Evolutionary conservation across 176 grass and related monocot species (phyloP).

Genomic region (Chloris gayana): DNA sequence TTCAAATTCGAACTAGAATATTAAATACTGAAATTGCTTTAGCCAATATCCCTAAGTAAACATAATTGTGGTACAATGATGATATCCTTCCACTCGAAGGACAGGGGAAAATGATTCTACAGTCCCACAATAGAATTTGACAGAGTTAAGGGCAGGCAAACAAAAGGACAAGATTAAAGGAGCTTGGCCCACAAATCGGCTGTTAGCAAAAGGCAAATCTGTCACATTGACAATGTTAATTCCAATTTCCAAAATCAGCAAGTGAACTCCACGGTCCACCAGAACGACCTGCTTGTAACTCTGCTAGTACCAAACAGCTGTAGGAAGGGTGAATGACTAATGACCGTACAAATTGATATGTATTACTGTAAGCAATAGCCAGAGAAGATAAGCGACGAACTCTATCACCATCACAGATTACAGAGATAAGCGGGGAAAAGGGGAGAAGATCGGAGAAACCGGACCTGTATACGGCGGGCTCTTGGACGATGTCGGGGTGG

Average conservation of each 20-base stretch:
- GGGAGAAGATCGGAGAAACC: neutral
- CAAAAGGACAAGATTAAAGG: neutral
- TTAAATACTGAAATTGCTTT: neutral
- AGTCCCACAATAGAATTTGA: neutral
- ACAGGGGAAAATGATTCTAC: neutral
- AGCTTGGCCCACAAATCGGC: neutral
- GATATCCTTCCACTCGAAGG: neutral
- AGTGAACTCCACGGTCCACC: neutral
- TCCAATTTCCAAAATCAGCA: neutral
- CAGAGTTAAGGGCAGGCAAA: neutral
- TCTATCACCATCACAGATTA: neutral
- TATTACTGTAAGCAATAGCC: neutral
- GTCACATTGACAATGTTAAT: neutral
- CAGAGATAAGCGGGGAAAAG: neutral
- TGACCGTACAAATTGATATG: neutral
- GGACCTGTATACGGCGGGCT: slow-evolving; percentile 81
- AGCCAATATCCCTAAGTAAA: neutral
- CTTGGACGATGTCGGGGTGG: slow-evolving; percentile 74
- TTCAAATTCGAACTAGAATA: no score
- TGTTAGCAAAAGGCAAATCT: neutral
- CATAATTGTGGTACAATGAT: neutral
- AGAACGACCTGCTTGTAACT: neutral
- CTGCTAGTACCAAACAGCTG: neutral
- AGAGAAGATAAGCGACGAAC: no score
- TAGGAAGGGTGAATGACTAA: neutral